Base-by-base conservation (phyloP, 768 basidiomycete species). In the Auricularia sp. region DNA sequence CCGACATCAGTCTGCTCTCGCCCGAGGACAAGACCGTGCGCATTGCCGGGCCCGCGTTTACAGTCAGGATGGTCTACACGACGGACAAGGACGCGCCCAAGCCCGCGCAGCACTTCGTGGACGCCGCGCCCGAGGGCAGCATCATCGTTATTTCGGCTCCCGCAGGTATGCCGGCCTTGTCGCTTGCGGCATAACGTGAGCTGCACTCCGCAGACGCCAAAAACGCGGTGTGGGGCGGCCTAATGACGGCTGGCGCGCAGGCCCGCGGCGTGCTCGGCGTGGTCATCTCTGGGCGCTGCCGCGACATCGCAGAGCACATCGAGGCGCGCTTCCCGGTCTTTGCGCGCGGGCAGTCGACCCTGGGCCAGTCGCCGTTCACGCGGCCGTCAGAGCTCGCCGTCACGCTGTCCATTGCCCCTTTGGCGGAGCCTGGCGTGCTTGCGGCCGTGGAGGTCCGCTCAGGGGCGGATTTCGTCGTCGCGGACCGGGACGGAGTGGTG, bases 181-280 rank as follows among this genome's bases (percentile, higher is more conserved):
- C 47, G 16, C 14, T 18, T 10, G 47, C 21, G 47, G 11, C 47
- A 51, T 56, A 23, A 60, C 36, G 16, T 21, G 33, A 34, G 44
- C 61, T 62, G 23, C 44, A 65, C 43, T 51, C n/a, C 47, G 58
- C 72, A 87, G 90, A 85, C 64, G 77, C 80, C 34, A 88, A 87
- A 74, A 88, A 86, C 69, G 91, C 92, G 3, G 90, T 93, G 5
- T 96, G 93, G 93, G 93, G 93, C 29, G 93, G 93, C 21, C 83
- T 92, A 61, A 92, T 93, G 92, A 86, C 91, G 11, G 89, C 90
- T 0, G 91, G 91, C 23, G 93, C 93, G 1, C 83, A 85, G 70
- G 82, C 84, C 12, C 84, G 87, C 64, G 82, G 82, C 21, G 86
- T 85, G 12, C 77, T 78, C 29, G 93, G 91, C 11, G 91, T 88